Evolutionary conservation across 1,139 yeast genomes (phyloP).

Genomic region (Candida frijolesensis): DNA sequence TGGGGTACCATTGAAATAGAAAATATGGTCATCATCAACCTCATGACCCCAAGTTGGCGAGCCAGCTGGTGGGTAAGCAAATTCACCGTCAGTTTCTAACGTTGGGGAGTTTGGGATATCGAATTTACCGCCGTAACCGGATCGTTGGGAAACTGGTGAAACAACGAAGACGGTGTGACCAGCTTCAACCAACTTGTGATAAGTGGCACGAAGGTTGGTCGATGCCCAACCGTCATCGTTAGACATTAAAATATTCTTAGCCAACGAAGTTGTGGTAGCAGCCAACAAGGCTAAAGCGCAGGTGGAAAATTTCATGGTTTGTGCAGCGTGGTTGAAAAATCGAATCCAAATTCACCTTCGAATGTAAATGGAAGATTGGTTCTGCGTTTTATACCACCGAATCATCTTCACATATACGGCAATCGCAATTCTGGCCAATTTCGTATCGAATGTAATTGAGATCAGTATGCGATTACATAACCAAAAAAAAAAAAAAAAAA

Average conservation of each 20-base stretch:
- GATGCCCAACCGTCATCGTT: slow-evolving; percentile 65
- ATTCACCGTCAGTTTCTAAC: slow-evolving; percentile 45
- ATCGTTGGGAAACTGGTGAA: slow-evolving; percentile 61
- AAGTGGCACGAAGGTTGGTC: slow-evolving; percentile 61
- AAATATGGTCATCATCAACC: slow-evolving; percentile 40
- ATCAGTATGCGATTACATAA: too few relatives aligned
- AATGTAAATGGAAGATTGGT: too few relatives aligned
- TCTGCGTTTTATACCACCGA: too few relatives aligned
- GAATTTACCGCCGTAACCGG: slow-evolving; percentile 61
- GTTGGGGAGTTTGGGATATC: slow-evolving; percentile 44
- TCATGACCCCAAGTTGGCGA: slow-evolving; percentile 53
- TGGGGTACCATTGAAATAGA: slow-evolving; percentile 55
- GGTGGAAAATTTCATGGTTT: slow-evolving; percentile 7
- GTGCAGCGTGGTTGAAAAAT: neutral
- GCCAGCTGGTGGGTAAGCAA: slow-evolving; percentile 42
- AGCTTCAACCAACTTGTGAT: slow-evolving; percentile 53
- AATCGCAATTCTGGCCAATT: too few relatives aligned
- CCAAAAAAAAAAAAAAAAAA: too few relatives aligned
- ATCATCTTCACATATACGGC: too few relatives aligned
- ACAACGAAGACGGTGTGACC: slow-evolving; percentile 56
- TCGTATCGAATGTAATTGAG: too few relatives aligned
- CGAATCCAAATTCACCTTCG: too few relatives aligned
- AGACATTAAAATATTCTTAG: slow-evolving; percentile 55
- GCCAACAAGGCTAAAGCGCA: slow-evolving; percentile 4
- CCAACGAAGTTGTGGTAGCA: slow-evolving; percentile 19